Conservation (phyloP, 2,329 filamentous ascomycete genomes). For the Trichoderma aggressivum region DNA sequence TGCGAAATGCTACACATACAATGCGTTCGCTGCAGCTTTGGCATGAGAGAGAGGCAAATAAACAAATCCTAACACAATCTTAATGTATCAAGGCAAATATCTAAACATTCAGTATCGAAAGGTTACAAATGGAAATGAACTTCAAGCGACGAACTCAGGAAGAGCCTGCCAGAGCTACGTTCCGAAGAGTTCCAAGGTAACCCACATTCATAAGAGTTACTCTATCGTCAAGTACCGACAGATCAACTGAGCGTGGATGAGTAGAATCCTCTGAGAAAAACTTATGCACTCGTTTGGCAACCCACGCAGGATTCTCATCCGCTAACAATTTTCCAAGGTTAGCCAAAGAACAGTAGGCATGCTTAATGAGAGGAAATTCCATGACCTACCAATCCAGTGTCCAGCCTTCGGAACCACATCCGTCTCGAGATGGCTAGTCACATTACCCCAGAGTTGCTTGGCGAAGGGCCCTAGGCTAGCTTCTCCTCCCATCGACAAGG, state of each 20-base stretch:
- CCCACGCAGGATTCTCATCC: background rate
- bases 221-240: background rate
- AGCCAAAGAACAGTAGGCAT: background rate
- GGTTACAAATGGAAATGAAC: background rate
- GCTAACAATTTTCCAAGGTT: background rate
- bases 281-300: background rate
- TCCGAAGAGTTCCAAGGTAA: background rate
- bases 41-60: background rate
- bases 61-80: background rate
- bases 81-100: background rate
- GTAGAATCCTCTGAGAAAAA: background rate
- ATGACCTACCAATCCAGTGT: background rate
- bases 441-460: background rate
- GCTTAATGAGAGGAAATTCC: no score
- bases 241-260: background rate
- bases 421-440: background rate
- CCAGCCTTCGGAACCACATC: background rate
- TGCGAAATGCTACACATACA: rapidly evolving
- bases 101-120: background rate
- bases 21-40: rapidly evolving
- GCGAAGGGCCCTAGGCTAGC: slow-evolving; percentile 25
- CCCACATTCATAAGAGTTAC: background rate
- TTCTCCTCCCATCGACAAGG: slow-evolving; percentile 28
- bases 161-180: background rate
- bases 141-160: background rate